phyloP scores from a whole-genome alignment of 139 green algal species.

The Pycnococcus provasolii region DNA sequence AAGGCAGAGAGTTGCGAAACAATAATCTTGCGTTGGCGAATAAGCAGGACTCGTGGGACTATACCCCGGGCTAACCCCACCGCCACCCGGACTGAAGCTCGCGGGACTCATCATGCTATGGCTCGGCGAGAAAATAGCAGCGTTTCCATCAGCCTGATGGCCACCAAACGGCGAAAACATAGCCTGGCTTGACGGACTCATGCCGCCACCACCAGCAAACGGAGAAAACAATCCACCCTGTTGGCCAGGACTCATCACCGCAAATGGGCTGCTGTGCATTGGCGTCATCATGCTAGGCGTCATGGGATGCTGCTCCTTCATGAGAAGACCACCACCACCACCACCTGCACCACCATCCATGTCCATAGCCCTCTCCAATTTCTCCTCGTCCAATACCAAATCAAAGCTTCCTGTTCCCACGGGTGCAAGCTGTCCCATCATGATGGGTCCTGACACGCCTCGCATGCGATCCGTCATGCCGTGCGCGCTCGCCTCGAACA shows the following conservation, averaged over 20 bases:
- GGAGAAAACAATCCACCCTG: conserved; percentile 6
- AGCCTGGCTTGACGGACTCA: conserved; percentile 34
- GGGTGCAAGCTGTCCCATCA: conserved; percentile 71
- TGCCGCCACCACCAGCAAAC: conserved; percentile 3
- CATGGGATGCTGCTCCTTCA: not conserved
- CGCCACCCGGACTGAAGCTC: conserved; percentile 36
- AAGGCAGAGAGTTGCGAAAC: conserved; percentile 24
- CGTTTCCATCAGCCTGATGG: conserved; percentile 32
- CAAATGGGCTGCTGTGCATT: not conserved
- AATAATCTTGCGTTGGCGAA: conserved; percentile 19
- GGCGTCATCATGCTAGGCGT: too few species aligned
- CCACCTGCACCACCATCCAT: conserved; percentile 39
- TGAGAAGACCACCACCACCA: not conserved
- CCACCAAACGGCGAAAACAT: conserved; percentile 41
- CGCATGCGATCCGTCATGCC: conserved; percentile 61
- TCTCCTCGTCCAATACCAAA: conserved; percentile 80
- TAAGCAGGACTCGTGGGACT: conserved; percentile 47
- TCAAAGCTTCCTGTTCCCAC: conserved; percentile 76
- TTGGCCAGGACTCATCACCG: conserved; percentile 11
- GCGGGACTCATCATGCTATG: conserved; percentile 12
- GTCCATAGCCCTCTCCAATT: conserved; percentile 77
- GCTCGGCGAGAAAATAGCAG: conserved; percentile 35
- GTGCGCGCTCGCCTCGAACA: conserved; percentile 70
- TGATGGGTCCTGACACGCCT: conserved; percentile 93
- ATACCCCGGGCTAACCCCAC: conserved; percentile 40